These are phyloP conservation scores for Linnemannia exigua DNA, from an alignment of 192 early-diverging fungal species.

Conservation along the genomic window DNA sequence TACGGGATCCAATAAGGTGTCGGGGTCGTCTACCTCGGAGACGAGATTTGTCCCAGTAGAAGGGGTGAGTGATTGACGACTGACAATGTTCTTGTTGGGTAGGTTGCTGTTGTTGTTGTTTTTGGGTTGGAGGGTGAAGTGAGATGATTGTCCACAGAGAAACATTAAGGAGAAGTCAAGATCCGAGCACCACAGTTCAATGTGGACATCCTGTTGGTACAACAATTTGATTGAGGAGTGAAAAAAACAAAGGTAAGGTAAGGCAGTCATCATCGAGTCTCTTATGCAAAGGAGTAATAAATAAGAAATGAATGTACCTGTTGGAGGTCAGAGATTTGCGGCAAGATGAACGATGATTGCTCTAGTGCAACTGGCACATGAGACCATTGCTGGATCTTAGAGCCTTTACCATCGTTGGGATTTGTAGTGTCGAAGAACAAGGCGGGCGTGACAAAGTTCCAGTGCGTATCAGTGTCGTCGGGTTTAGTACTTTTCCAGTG, in stretches of 20 bases:
- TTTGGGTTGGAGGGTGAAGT: slow-evolving; percentile 7
- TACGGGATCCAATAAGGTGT: too few relatives aligned
- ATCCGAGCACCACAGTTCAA: slow-evolving; percentile 31
- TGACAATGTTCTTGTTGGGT: too few relatives aligned
- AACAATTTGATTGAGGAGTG: background rate
- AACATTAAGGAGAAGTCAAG: background rate
- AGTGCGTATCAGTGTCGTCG: background rate
- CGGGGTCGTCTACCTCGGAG: too few relatives aligned
- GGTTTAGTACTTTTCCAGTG: background rate
- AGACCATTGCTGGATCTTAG: background rate
- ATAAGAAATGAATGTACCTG: slow-evolving; percentile 4
- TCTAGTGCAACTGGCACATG: background rate
- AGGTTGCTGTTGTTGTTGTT: background rate
- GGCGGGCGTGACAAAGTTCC: background rate
- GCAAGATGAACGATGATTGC: background rate
- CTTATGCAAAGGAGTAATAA: too few relatives aligned
- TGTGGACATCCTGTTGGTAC: slow-evolving; percentile 7
- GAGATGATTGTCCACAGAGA: slow-evolving; percentile 11
- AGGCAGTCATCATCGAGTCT: too few relatives aligned
- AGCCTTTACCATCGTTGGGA: background rate
- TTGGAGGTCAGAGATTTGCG: background rate
- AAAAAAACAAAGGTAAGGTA: background rate
- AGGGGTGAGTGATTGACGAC: too few relatives aligned
- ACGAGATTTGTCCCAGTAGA: too few relatives aligned
- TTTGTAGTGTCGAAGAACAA: background rate